phyloP scores from a whole-genome alignment of 108 stramenopile genomes.

The Bacterosira constricta region DNA sequence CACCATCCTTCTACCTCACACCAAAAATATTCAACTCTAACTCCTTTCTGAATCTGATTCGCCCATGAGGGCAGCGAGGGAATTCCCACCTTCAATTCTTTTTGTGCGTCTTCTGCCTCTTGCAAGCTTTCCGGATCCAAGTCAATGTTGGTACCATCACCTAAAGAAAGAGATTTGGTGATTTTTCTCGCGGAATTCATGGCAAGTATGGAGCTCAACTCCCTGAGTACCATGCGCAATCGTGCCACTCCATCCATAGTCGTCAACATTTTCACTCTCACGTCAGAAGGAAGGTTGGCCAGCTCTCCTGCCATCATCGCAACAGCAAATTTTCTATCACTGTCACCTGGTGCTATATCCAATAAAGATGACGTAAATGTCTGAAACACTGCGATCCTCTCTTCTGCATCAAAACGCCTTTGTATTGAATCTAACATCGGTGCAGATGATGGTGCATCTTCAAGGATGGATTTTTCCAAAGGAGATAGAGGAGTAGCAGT shows the following conservation, averaged over 20 bases:
- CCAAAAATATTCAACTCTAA: constrained; percentile 79
- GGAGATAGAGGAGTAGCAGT: constrained; percentile 53
- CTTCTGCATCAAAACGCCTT: constrained; percentile 62
- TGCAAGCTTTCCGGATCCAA: constrained; percentile 50
- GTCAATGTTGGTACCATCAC: constrained; percentile 5
- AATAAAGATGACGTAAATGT: constrained; percentile 60
- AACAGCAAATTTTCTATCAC: constrained; percentile 60
- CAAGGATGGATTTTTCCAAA: constrained; percentile 76
- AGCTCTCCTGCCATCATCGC: constrained; percentile 83
- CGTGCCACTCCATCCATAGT: constrained; percentile 61
- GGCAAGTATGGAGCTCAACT: constrained; percentile 53
- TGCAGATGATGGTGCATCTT: constrained; percentile 45
- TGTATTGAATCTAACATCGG: constrained; percentile 33
- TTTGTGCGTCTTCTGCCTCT: constrained; percentile 49
- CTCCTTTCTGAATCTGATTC: constrained; percentile 64
- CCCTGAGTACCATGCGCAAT: constrained; percentile 56
- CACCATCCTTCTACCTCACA: constrained; percentile 82
- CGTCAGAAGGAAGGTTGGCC: constrained; percentile 53
- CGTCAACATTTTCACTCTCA: constrained; percentile 56
- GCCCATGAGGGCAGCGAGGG: constrained; percentile 77
- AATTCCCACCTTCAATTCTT: constrained; percentile 77
- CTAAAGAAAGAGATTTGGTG: constrained; percentile 46
- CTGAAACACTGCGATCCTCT: constrained; percentile 68
- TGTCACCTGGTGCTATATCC: constrained; percentile 60
- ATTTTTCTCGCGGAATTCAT: constrained; percentile 63